Percentiles rank a stretch among this genome's conserved stretches.
Evolutionary conservation across 805 yeast species (phyloP).

Genomic region (Starmerella khaoyaiensis): DNA sequence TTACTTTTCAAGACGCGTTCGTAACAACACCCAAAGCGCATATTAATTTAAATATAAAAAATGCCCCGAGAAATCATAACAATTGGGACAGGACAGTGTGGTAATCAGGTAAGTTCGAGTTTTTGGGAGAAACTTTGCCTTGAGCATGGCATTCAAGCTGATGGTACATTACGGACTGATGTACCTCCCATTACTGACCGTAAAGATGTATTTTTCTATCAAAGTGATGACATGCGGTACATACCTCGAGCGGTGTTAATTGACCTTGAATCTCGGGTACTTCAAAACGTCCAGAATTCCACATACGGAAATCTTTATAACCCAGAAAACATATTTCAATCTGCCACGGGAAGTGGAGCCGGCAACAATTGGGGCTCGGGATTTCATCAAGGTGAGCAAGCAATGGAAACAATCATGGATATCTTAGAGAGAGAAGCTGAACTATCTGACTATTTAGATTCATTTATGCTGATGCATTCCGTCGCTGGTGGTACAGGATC

Average conservation of each 20-base stretch:
- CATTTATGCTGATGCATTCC: constrained; percentile 82
- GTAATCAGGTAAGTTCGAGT: constrained; percentile 85
- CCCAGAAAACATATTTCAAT: constrained; percentile 66
- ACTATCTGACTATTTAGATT: constrained; percentile 76
- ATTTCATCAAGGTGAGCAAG: constrained; percentile 54
- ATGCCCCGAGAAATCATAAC: constrained; percentile 30
- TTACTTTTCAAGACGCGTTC: too few relatives aligned
- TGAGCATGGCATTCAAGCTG: constrained; percentile 72
- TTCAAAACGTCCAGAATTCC: constrained; percentile 45
- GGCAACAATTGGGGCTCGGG: constrained; percentile 96
- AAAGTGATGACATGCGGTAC: constrained; percentile 59
- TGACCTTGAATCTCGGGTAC: constrained; percentile 79
- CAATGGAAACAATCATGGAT: constrained; percentile 63
- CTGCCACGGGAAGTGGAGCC: constrained; percentile 61
- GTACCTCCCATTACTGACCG: constrained; percentile 45
- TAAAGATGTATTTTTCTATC: constrained; percentile 71
- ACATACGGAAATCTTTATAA: constrained; percentile 55
- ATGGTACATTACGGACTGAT: constrained; percentile 40
- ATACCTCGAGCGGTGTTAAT: constrained; percentile 79
- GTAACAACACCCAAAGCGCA: too few relatives aligned
- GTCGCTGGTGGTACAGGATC: constrained; percentile 99
- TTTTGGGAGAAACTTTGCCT: constrained; percentile 81
- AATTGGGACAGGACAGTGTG: constrained; percentile 67
- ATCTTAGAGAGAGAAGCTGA: constrained; percentile 84
- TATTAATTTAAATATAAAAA: too few relatives aligned